Conservation (phyloP, 2,329 filamentous ascomycete genomes). For the Pyricularia grisea region DNA sequence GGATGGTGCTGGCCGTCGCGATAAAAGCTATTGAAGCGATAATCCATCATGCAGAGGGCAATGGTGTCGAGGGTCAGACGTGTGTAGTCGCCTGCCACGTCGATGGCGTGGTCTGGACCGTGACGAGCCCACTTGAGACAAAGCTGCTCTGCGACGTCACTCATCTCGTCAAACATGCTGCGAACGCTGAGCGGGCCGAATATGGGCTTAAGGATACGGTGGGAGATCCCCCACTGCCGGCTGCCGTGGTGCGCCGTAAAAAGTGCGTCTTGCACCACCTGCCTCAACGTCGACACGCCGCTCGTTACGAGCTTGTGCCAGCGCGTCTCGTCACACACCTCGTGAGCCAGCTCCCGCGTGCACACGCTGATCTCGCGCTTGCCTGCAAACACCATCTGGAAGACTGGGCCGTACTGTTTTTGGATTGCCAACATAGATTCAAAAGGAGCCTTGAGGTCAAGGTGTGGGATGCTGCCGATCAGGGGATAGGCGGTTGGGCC, state of each 20-base stretch:
- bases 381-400: slow-evolving; percentile 1
- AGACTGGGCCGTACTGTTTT: not conserved
- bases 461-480: slow-evolving; percentile 1
- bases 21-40: slow-evolving; percentile 69
- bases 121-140: slow-evolving; percentile 2
- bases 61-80: slow-evolving; percentile 66
- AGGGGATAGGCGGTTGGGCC: not conserved
- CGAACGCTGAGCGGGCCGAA: not conserved
- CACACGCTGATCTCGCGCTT: slow-evolving; percentile 3
- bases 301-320: not conserved
- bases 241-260: not conserved
- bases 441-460: not conserved
- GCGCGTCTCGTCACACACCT: slow-evolving; percentile 1
- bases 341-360: not conserved
- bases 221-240: not conserved
- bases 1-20: slow-evolving; percentile 55
- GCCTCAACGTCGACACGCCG: not conserved
- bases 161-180: slow-evolving; percentile 4
- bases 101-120: not conserved
- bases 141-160: not conserved
- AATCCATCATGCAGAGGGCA: slow-evolving; percentile 61
- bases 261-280: not conserved
- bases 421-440: not conserved
- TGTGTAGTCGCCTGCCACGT: slow-evolving; percentile 45
- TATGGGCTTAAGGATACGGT: not conserved